These are phyloP conservation scores for Sutorius australiensis DNA, from an alignment of 768 basidiomycete genomes.

Conservation along the genomic window DNA sequence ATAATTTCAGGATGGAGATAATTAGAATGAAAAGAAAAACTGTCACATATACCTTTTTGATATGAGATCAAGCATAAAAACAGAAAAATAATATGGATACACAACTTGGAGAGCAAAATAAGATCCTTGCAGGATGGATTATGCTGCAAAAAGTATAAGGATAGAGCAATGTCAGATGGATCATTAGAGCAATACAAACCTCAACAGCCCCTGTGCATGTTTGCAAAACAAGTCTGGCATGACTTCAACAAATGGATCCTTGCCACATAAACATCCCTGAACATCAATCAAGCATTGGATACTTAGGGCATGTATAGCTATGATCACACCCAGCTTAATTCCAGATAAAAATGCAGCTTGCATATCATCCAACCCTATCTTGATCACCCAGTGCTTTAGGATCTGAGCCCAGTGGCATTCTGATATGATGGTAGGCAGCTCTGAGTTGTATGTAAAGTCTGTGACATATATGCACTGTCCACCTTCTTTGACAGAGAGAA, in stretches of 20 bases:
- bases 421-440: conserved; percentile 33
- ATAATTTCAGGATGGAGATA: too few species aligned
- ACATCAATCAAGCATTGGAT: background rate
- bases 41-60: too few species aligned
- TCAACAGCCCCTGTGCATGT: background rate
- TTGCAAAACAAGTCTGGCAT: background rate
- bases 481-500: conserved; percentile 22
- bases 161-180: background rate
- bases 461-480: conserved; percentile 52
- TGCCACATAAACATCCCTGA: background rate
- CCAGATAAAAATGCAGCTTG: background rate
- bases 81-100: too few species aligned
- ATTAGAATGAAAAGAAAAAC: too few species aligned
- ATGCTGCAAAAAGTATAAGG: too few species aligned
- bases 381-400: conserved; percentile 39
- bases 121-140: too few species aligned
- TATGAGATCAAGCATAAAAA: too few species aligned
- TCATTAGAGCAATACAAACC: background rate
- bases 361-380: background rate
- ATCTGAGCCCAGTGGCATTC: conserved; percentile 37
- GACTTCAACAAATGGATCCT: background rate
- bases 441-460: conserved; percentile 56
- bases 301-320: background rate
- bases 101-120: too few species aligned
- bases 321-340: background rate